A percentile compares a stretch with the other conserved stretches of the same genome.
Conservation (phyloP, 495 filamentous ascomycete species). For the Xylaria castorea region DNA sequence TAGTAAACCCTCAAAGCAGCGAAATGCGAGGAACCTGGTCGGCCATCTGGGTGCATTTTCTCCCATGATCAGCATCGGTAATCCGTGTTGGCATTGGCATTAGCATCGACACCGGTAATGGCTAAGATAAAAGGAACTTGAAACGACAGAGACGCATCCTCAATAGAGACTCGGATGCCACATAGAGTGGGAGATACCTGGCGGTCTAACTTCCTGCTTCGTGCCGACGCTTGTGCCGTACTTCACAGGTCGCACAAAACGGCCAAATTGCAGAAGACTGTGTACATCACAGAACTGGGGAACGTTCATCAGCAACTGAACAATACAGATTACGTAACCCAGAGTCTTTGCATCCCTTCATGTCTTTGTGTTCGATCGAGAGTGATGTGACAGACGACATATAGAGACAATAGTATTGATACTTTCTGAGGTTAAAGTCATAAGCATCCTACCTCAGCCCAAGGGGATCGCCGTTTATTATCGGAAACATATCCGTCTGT, state of each 20-base stretch:
- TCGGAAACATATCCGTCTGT: neutral
- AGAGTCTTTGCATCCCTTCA: neutral
- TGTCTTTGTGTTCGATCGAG: neutral
- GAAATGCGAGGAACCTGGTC: neutral
- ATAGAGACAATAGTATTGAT: neutral
- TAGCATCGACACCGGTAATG: slow-evolving; percentile 3
- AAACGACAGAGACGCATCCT: neutral
- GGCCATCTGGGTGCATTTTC: slow-evolving; percentile 11
- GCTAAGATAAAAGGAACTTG: slow-evolving; percentile 4
- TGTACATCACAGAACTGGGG: slow-evolving; percentile 1
- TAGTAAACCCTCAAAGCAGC: slow-evolving; percentile 65
- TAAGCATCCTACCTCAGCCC: too few species aligned
- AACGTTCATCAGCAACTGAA: slow-evolving; percentile 7
- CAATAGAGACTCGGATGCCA: slow-evolving; percentile 11
- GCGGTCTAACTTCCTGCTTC: neutral
- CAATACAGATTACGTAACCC: slow-evolving; percentile 8
- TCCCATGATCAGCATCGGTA: neutral
- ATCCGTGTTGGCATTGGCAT: neutral
- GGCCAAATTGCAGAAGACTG: neutral
- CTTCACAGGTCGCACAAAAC: slow-evolving; percentile 1
- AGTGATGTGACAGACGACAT: neutral
- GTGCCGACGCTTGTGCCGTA: neutral
- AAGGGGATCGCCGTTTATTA: neutral
- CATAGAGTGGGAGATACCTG: neutral
- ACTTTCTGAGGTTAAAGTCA: neutral